Conservation (phyloP, 495 filamentous ascomycete species). For the Penicillium canariense region DNA sequence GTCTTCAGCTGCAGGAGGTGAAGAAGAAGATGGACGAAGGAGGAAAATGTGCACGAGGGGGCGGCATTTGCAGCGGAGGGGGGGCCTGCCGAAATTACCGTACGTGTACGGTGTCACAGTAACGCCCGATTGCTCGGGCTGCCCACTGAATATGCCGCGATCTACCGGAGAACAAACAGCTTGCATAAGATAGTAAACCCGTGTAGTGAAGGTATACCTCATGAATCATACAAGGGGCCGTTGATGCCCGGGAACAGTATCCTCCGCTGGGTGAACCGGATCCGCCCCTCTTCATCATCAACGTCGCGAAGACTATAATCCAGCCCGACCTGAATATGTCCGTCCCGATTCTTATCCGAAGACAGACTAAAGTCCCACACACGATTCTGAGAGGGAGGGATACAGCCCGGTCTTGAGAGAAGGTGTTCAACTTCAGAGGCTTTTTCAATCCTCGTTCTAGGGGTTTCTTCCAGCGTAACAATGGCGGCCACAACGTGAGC, state of each 20-base stretch:
- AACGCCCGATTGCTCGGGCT: background rate
- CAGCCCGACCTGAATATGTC: constrained; percentile 7
- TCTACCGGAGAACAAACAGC: no score
- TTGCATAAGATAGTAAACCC: no score
- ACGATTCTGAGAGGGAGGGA: constrained; percentile 9
- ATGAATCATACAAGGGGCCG: background rate
- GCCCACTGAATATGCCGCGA: background rate
- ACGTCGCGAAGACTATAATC: constrained; percentile 7
- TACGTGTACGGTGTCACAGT: constrained; percentile 1
- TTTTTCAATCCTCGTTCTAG: background rate
- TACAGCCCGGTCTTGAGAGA: constrained; percentile 1
- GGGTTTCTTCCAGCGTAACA: constrained; percentile 18
- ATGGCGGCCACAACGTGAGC: constrained; percentile 13
- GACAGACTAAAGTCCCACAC: constrained; percentile 17
- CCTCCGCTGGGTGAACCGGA: constrained; percentile 3
- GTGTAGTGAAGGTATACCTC: no score
- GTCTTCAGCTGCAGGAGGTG: background rate
- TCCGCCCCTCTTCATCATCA: constrained; percentile 8
- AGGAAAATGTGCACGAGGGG: background rate
- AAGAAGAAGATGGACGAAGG: constrained; percentile 7
- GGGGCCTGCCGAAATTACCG: constrained; percentile 10
- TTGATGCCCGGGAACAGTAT: constrained; percentile 5
- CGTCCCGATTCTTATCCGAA: constrained; percentile 6
- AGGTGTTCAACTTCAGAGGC: background rate
- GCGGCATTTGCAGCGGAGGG: background rate